Base-by-base conservation (phyloP, 2,329 filamentous ascomycete genomes). In the Alternaria triticimaculans region DNA sequence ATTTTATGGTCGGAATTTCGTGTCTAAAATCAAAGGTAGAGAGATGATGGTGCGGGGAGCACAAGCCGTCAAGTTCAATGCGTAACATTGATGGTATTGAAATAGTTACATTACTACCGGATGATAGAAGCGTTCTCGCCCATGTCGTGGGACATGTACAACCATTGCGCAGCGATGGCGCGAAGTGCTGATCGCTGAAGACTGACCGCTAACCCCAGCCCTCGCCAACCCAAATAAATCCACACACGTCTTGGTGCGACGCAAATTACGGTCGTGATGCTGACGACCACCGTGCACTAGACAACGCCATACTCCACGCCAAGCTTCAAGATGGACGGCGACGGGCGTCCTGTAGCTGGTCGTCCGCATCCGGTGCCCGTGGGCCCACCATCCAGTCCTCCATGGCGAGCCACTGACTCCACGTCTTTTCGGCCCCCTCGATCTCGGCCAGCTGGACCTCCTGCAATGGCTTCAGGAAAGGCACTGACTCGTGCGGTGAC, bases 321-420 rank as follows among this genome's bases (percentile, higher is more conserved):
- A 58, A 23, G 37, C 46, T 58, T 71, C 62, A 73, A 51, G 70
- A 73, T 43, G 62, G 62, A 57, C 70, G 70, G 58, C 70, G 70
- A 64, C 66, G 70, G 26, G 64, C 62, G 43, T 73, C 72, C 30
- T 63, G 66, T 25, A 62, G 66, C 30, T 70, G 67, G 45, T 76
- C 75, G 44, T 77, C 74, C n/a, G 73, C 75, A 61, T 77, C 74
- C 7, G 91, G 92, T 30, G 90, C 90, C 65, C 92, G 84, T 2
- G 92, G 92, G 3, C 94, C 94, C n/a, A 97, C 84, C 94, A 97
- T 97, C 95, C 95, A 98, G 80, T 97, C 95, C 80, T 97, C 93
- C 93, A 97, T 96, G 12, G 93, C 93, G 30, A 97, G 83, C 95
- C 95, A 98, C 74, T 95, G 90, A 77, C 93, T 96, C 96, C 96